These are phyloP conservation scores for Xylariaceae sp. DNA, from an alignment of 2,329 filamentous ascomycete genomes.

Conservation along the genomic window DNA sequence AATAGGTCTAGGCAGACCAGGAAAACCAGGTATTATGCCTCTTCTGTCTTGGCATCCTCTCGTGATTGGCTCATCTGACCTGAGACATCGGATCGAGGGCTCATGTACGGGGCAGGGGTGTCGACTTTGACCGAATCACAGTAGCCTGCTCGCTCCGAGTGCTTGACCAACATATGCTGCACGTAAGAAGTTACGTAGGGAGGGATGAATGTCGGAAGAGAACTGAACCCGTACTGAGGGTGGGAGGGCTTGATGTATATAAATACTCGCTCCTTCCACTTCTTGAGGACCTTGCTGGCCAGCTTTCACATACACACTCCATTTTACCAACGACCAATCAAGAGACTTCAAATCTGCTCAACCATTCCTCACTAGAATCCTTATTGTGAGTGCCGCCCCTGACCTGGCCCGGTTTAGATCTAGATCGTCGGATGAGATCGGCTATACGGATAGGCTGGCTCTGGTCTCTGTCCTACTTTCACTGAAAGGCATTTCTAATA, in stretches of 20 bases:
- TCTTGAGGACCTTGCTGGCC: conserved; percentile 17
- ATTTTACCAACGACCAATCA: conserved; percentile 18
- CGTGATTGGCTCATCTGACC: not conserved
- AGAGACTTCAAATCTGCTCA: conserved; percentile 2
- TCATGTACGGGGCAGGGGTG: not conserved
- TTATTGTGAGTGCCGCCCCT: conserved; percentile 3
- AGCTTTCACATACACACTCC: conserved; percentile 7
- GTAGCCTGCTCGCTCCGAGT: no score
- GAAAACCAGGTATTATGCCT: not conserved
- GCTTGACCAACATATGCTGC: no score
- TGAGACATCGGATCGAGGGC: not conserved
- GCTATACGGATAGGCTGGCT: not conserved
- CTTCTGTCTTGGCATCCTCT: not conserved
- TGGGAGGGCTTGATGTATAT: conserved; percentile 4
- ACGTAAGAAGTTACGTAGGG: not conserved
- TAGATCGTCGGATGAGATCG: not conserved
- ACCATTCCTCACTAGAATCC: not conserved
- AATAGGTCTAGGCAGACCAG: no score
- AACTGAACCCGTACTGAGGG: not conserved
- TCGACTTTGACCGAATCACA: no score
- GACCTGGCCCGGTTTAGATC: not conserved
- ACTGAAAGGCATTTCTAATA: not conserved
- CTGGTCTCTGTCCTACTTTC: not conserved
- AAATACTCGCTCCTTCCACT: conserved; percentile 18
- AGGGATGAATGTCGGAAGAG: not conserved